These are phyloP conservation scores for Pseudopithomyces chartarum DNA, from an alignment of 2,329 filamentous ascomycete species.

Conservation along the genomic window DNA sequence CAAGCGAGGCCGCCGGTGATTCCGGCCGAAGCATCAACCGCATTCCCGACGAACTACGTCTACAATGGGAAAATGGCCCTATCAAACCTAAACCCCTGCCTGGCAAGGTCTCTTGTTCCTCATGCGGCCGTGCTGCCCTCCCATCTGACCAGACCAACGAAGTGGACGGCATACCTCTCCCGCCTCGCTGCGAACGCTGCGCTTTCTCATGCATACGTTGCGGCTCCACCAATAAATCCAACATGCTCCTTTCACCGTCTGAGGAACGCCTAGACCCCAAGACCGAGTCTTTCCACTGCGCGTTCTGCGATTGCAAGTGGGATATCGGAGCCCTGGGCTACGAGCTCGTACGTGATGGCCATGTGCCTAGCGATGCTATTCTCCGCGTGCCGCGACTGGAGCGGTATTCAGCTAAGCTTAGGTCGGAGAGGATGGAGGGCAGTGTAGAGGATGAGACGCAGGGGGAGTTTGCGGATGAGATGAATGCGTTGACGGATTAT, in stretches of 20 bases:
- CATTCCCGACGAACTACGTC: conserved; percentile 47
- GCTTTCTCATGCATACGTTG: conserved; percentile 51
- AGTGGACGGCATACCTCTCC: background rate
- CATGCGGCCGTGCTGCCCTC: conserved; percentile 40
- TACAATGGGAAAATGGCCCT: conserved; percentile 26
- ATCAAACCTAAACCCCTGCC: conserved; percentile 13
- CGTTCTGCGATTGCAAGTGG: conserved; percentile 40
- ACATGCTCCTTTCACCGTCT: conserved; percentile 12
- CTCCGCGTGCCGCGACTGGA: conserved; percentile 22
- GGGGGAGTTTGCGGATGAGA: conserved; percentile 35
- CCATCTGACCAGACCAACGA: conserved; percentile 8
- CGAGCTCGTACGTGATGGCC: conserved; percentile 29
- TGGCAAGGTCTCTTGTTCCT: conserved; percentile 39
- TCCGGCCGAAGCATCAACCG: conserved; percentile 47
- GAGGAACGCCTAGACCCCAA: background rate
- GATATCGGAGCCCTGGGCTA: conserved; percentile 47
- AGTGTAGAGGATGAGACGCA: conserved; percentile 15
- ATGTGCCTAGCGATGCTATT: background rate
- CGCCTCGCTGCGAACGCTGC: conserved; percentile 47
- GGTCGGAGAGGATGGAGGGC: background rate
- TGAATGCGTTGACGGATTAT: conserved; percentile 43
- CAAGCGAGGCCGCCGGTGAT: conserved; percentile 46
- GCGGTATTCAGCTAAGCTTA: conserved; percentile 12
- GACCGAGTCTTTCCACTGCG: conserved; percentile 33
- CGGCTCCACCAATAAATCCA: conserved; percentile 17